These are phyloP conservation scores for Boletus rufocinnamomeus DNA, from an alignment of 768 basidiomycete genomes.

Conservation along the genomic window DNA sequence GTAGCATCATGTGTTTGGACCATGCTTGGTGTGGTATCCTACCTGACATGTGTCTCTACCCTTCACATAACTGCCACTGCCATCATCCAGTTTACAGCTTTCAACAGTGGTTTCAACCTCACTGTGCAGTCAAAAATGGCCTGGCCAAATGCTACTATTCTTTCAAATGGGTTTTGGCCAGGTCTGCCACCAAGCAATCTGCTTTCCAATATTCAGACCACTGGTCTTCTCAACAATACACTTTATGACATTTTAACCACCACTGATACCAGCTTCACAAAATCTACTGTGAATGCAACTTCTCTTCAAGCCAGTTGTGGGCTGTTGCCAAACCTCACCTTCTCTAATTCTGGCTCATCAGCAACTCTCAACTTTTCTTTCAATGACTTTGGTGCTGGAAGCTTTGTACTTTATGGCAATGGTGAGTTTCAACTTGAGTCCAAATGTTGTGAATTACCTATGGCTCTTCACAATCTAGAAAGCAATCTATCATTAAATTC, in stretches of 20 bases:
- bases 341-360: too few species aligned
- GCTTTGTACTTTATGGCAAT: neutral
- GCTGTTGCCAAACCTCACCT: slow-evolving; percentile 12
- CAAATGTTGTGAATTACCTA: neutral
- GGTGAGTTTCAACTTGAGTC: neutral
- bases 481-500: neutral
- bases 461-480: neutral
- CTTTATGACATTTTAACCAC: slow-evolving; percentile 14
- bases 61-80: slow-evolving; percentile 26
- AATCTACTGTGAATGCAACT: slow-evolving; percentile 18
- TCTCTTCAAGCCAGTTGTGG: slow-evolving; percentile 10
- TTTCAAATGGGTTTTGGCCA: too few species aligned
- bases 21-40: slow-evolving; percentile 16
- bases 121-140: neutral
- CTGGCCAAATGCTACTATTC: slow-evolving; percentile 10
- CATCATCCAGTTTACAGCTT: slow-evolving; percentile 22
- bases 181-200: neutral
- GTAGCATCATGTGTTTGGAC: slow-evolving; percentile 13
- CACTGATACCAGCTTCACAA: neutral
- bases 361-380: neutral
- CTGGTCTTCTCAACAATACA: slow-evolving; percentile 14
- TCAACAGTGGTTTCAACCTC: slow-evolving; percentile 4
- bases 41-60: slow-evolving; percentile 19
- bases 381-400: neutral
- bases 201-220: neutral